Evolutionary conservation across 345 rosid species (phyloP).

Genomic region (Schrenkiella parvula): DNA sequence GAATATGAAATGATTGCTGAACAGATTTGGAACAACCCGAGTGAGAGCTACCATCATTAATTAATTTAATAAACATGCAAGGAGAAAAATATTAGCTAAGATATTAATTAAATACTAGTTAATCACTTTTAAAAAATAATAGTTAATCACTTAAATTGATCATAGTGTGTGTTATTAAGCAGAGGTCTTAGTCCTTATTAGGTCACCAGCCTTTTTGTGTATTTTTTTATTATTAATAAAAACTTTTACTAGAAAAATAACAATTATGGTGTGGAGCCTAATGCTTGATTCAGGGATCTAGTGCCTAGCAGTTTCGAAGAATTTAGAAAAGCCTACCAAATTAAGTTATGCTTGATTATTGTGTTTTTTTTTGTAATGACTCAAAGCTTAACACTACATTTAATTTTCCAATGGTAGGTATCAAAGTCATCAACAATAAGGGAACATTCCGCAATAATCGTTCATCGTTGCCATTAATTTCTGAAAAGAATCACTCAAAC

Average conservation of each 20-base stretch:
- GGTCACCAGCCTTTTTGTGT: slow-evolving; percentile 38
- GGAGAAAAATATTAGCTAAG: slow-evolving; percentile 6
- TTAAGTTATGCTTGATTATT: not conserved
- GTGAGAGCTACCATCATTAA: slow-evolving; percentile 5
- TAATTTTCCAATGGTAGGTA: slow-evolving; percentile 5
- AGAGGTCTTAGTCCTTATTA: slow-evolving; percentile 11
- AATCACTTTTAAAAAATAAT: no score
- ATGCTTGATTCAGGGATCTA: slow-evolving; percentile 24
- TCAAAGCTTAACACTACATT: not conserved
- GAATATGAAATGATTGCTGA: slow-evolving; percentile 35
- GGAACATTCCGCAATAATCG: slow-evolving; percentile 15
- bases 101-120: slow-evolving; percentile 15
- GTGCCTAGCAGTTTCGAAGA: slow-evolving; percentile 22
- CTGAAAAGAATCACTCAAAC: not conserved
- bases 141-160: slow-evolving; percentile 10
- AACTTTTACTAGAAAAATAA: not conserved
- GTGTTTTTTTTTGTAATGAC: not conserved
- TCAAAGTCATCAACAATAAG: slow-evolving; percentile 5
- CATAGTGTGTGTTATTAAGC: not conserved
- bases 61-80: slow-evolving; percentile 10
- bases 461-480: slow-evolving; percentile 9
- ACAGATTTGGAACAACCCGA: slow-evolving; percentile 30
- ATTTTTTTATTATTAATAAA: not conserved
- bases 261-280: slow-evolving; percentile 28
- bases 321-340: not conserved